Evolutionary conservation across 441 rosid genomes (phyloP).

Genomic region (Erysimum cheiri): DNA sequence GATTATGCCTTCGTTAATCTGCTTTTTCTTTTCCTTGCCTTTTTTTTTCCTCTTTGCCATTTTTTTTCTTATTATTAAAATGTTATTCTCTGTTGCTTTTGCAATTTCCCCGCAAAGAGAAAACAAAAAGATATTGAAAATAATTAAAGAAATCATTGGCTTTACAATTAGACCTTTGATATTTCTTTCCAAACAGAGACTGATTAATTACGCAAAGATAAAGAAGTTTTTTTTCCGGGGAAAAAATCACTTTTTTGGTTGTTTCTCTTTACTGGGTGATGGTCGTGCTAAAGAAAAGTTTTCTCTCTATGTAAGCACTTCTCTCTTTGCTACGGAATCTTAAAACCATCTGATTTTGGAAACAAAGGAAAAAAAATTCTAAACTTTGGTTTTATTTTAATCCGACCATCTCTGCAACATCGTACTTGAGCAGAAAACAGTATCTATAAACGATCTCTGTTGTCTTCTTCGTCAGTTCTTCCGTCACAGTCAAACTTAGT

Average conservation of each 20-base stretch:
- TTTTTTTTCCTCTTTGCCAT: conserved; percentile 18
- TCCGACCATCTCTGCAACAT: conserved; percentile 50
- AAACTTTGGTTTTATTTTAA: conserved; percentile 6
- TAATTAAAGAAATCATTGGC: conserved; percentile 16
- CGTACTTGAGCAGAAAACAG: conserved; percentile 41
- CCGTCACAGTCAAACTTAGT: conserved; percentile 19
- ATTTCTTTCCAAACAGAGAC: conserved; percentile 19
- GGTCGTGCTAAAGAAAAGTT: conserved; percentile 39
- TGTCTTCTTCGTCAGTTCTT: conserved; percentile 39
- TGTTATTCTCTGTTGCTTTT: conserved; percentile 36
- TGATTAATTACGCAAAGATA: conserved; percentile 28
- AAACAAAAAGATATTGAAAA: conserved; percentile 12
- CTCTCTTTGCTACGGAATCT: conserved; percentile 33
- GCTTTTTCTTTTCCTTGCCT: conserved; percentile 25
- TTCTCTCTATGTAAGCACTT: conserved; percentile 30
- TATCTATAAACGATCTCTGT: conserved; percentile 31
- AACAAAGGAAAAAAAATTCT: not conserved
- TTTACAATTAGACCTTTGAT: conserved; percentile 33
- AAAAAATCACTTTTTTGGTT: conserved; percentile 20
- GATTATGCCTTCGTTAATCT: conserved; percentile 37
- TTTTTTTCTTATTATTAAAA: not conserved
- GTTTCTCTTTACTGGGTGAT: conserved; percentile 15
- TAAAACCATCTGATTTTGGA: conserved; percentile 18
- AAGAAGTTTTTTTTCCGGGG: not conserved
- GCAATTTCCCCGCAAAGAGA: conserved; percentile 23